Base-by-base conservation (phyloP, 495 filamentous ascomycete genomes). In the Cercophora newfieldiana region DNA sequence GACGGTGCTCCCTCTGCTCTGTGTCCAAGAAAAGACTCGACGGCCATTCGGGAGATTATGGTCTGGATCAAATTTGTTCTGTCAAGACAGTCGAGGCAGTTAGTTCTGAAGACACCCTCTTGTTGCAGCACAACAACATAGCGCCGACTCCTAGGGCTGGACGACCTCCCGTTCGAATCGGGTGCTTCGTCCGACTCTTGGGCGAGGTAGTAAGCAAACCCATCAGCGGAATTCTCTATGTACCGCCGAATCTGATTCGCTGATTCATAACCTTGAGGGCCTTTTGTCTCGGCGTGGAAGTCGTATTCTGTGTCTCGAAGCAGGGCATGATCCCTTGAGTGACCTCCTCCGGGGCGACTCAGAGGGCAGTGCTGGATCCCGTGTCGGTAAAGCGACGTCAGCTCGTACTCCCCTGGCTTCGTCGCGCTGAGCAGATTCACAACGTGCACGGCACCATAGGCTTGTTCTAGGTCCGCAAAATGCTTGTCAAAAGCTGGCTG, bases 61-160 rank as follows among this genome's bases (percentile, higher is more conserved):
- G 93, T 97, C 76, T 99, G 95, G 21, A 99, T 91, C 26, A 98
- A 83, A 76, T 99, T 99, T 12, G 95, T 99, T 57, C 95, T 87
- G 75, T 99, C 95, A 25, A 99, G 83, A 74, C 95, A 99, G 74
- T 99, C 95, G 25, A 99, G 81, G 73, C 95, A 99, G 69, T 99
- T 99, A 0, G 93, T 97, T 57, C 95, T 86, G 72, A 99, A 99
- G 18, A 98, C 85, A 12, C 95, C 95, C 69, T 96, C 91, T 75
- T 99, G 95, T 70, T 96, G 92, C 19, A 97, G 78, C 25, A 96
- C 84, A 18, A 93, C 88, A 12, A 88, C 83, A 33, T 87, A 87
- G 63, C 84, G 81, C 57, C 76, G 79, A 25, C 68, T 73, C 30
- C 68, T 78, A 29, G 72, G 76, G 48, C 59, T 56, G 26, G 65